Base-by-base conservation (phyloP, 176 grass and related monocot genomes). In the Oryza glaberrima region DNA sequence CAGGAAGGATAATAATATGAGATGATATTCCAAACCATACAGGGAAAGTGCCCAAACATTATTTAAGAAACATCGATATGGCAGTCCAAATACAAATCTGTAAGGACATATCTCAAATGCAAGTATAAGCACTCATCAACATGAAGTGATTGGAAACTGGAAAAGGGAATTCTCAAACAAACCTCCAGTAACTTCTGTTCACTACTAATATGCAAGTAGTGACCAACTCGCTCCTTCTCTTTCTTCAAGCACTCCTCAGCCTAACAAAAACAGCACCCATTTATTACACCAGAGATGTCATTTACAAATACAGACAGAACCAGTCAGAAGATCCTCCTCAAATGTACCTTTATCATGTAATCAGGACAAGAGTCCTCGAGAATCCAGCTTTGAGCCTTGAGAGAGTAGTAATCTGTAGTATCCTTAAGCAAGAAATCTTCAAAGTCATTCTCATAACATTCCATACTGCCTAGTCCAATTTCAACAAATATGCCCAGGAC, bases 401-500 rank as follows among this genome's bases (percentile, higher is more conserved):
- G 88, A 81, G 88, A 99, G 73, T 99, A 96, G 84, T 99, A 99
- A 11, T 89, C 77, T 23, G 90, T 91, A 46, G 94, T 94, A 28
- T 94, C 94, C 84, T 92, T 92, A n/a, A 99, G 97, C 76, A 99
- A 86, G 90, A 86, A 90, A 66, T 91, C 84, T 80, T 99, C 97
- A 1, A 99, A 99, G 65, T 99, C 97, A 28, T 87, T 89, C 70
- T 92, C 97, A 47, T 99, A 99, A n/a, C 86, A 94, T 0, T 94
- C 88, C 91, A 99, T 94, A 20, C 20, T 90, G 79, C 88, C 90
- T 72, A 92, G 69, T 11, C 97, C 94, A 22, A 99, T 92, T 86
- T 99, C 97, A 86, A 99, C 97, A 81, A 96, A 99, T 73, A 99
- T 99, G 77, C 94, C 94, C 76, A 99, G 70, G 67, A 96, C 92